Evolutionary conservation across 495 filamentous ascomycete genomes (phyloP).

Genomic region (Usnea hakonensis): DNA sequence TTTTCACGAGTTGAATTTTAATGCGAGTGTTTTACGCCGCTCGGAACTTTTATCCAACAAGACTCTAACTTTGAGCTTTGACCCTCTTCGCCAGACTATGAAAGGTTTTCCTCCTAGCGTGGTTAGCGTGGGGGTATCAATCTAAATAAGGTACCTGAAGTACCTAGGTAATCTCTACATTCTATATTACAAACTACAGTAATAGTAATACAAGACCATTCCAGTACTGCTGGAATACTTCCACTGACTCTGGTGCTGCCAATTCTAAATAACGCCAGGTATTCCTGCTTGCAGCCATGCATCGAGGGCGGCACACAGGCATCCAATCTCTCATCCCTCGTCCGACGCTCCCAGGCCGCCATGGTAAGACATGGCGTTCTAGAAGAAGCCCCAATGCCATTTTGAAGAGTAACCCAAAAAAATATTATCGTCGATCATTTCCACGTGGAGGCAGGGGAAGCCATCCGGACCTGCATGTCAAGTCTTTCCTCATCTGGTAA

Average conservation of each 20-base stretch:
- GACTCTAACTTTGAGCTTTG: constrained; percentile 1
- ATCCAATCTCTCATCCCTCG: background rate
- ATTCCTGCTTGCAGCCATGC: background rate
- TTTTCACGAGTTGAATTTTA: background rate
- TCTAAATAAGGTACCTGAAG: background rate
- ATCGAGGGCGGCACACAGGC: background rate
- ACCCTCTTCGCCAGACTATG: background rate
- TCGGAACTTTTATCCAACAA: constrained; percentile 7
- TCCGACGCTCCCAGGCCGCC: background rate
- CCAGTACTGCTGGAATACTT: background rate
- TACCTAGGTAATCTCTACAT: too few relatives aligned
- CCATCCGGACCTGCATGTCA: constrained; percentile 13
- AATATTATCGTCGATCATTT: background rate
- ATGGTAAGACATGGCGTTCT: background rate
- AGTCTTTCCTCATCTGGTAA: background rate
- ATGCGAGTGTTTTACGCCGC: background rate
- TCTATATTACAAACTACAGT: background rate
- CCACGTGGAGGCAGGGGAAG: constrained; percentile 14
- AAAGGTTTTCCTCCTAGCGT: constrained; percentile 6
- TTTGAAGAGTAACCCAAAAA: background rate
- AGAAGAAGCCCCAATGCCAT: background rate
- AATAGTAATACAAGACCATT: background rate
- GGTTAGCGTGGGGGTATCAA: constrained; percentile 10
- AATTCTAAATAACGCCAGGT: background rate
- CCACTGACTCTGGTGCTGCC: background rate